phyloP scores from a whole-genome alignment of 768 basidiomycete genomes.

The Paxillus rubicundulus region DNA sequence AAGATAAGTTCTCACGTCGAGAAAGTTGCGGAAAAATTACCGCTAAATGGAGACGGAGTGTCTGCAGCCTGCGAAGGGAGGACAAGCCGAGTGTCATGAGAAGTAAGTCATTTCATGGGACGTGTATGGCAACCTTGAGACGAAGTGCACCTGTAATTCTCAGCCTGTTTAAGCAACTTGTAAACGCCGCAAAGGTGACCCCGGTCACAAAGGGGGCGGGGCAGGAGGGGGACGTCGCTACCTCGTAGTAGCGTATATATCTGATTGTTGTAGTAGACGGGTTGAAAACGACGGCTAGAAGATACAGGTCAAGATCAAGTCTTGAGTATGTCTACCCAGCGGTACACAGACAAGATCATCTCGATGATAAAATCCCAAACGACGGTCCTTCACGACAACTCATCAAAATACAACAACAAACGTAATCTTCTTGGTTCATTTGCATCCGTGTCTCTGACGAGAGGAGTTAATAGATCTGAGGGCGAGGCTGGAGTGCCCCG shows the following conservation, averaged over 20 bases:
- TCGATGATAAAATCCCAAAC: no score
- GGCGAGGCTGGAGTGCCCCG: no score
- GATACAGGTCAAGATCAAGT: no score
- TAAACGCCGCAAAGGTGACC: constrained; percentile 5
- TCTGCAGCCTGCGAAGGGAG: constrained; percentile 10
- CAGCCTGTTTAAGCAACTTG: constrained; percentile 5
- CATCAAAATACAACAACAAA: no score
- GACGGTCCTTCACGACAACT: no score
- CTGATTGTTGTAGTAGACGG: no score
- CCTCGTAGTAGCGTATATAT: not conserved
- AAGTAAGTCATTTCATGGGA: constrained; percentile 7
- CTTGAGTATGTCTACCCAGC: no score
- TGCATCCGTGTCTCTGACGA: no score
- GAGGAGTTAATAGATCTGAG: no score
- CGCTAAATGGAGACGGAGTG: constrained; percentile 3
- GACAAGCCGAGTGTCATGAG: constrained; percentile 4
- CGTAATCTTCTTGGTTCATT: no score
- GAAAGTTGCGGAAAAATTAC: constrained; percentile 11
- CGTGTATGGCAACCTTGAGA: constrained; percentile 6
- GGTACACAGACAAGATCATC: no score
- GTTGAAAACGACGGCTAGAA: no score
- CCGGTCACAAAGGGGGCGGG: not conserved
- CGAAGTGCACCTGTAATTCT: constrained; percentile 10
- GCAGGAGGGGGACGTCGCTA: not conserved
- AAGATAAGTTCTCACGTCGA: constrained; percentile 34